Conservation (phyloP, 257 asterid species). For the Thymus mandschuricus region DNA sequence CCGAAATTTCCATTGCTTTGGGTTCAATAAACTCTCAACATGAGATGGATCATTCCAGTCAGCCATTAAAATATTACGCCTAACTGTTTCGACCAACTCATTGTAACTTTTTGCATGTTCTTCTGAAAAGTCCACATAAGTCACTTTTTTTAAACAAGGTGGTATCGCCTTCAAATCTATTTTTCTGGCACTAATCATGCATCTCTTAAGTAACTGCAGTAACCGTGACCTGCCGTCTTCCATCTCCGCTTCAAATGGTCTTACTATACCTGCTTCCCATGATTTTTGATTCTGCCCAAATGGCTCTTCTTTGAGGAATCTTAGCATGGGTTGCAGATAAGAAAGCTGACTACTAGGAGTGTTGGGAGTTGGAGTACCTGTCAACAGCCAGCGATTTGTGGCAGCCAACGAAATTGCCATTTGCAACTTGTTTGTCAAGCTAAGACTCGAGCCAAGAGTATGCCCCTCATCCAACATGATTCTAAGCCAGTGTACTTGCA, state of each 20-base stretch:
- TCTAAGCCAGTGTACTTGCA: conserved; percentile 98
- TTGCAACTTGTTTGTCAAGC: conserved; percentile 89
- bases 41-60: conserved; percentile 99
- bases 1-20: conserved; percentile 93
- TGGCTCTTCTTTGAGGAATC: conserved; percentile 89
- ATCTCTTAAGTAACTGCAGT: conserved; percentile 80
- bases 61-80: conserved; percentile 88
- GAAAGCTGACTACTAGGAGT: conserved; percentile 95
- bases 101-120: conserved; percentile 92
- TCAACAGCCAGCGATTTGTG: conserved; percentile 92
- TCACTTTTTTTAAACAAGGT: conserved; percentile 83
- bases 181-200: conserved; percentile 98
- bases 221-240: conserved; percentile 92
- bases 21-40: conserved; percentile 96
- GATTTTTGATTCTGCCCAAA: conserved; percentile 80
- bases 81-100: conserved; percentile 92
- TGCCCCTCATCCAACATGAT: conserved; percentile 97
- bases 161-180: conserved; percentile 83
- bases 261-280: conserved; percentile 88
- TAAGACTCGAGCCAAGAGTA: conserved; percentile 94
- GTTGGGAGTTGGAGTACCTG: conserved; percentile 98
- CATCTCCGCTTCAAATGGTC: conserved; percentile 95
- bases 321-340: conserved; percentile 87
- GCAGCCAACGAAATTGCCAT: conserved; percentile 84
- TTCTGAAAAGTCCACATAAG: conserved; percentile 67